phyloP scores from a whole-genome alignment of 139 green algal species.

The Marvania coccoides region DNA sequence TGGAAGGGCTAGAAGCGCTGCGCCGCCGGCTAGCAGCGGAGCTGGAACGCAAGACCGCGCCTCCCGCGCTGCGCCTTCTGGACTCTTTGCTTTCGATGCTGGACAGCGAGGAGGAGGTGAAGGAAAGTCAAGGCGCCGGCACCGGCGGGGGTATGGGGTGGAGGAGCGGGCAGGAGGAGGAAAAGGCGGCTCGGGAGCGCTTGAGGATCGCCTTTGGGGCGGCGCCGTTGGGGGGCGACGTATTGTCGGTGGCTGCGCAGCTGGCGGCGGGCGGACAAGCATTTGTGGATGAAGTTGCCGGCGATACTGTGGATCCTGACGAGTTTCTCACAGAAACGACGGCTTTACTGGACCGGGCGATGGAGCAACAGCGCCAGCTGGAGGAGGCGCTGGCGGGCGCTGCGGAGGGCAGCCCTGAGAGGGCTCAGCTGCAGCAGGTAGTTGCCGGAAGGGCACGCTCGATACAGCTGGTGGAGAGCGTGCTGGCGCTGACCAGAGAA shows the following conservation, averaged over 20 bases:
- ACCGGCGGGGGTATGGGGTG: too few relatives aligned
- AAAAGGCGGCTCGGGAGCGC: neutral
- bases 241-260: neutral
- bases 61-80: neutral
- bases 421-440: neutral
- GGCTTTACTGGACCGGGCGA: neutral
- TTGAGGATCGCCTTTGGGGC: neutral
- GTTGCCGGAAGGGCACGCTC: neutral
- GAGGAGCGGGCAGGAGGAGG: neutral
- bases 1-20: neutral
- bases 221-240: neutral
- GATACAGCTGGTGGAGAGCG: neutral
- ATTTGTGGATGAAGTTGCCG: neutral
- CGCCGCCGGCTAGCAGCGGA: neutral
- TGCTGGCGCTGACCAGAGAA: neutral
- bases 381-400: neutral
- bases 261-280: neutral
- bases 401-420: neutral
- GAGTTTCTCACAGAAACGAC: neutral
- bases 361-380: neutral
- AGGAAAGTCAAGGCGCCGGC: neutral
- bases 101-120: neutral
- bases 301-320: neutral
- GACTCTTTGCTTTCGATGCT: neutral
- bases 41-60: constrained; percentile 5